phyloP scores from a whole-genome alignment of 805 yeast species.

The Komagataella pseudopastoris region DNA sequence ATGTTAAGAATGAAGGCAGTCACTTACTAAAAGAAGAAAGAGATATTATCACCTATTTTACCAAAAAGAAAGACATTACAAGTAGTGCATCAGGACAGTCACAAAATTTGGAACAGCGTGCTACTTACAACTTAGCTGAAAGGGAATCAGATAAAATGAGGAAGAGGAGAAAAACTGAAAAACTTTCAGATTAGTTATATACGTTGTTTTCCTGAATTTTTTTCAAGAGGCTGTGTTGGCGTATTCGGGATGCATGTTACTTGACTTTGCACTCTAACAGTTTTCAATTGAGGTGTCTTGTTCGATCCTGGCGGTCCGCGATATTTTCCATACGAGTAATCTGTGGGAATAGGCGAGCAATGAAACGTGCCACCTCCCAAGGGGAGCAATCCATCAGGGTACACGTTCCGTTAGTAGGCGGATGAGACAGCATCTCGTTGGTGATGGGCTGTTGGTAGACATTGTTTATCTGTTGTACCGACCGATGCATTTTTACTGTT shows the following conservation, averaged over 20 bases:
- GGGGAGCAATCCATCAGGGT: background rate
- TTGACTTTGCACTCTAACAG: background rate
- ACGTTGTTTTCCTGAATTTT: no score
- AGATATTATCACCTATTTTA: background rate
- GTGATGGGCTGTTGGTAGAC: background rate
- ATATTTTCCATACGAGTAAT: background rate
- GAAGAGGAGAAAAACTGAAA: no score
- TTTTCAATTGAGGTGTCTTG: background rate
- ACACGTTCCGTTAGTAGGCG: background rate
- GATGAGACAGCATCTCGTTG: background rate
- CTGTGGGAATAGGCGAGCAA: background rate
- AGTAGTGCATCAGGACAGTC: background rate
- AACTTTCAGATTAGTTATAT: no score
- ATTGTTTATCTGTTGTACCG: background rate
- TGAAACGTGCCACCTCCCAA: background rate
- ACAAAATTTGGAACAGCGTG: background rate
- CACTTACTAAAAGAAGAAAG: constrained; percentile 18
- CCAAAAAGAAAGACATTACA: background rate
- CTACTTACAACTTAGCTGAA: background rate
- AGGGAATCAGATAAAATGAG: background rate
- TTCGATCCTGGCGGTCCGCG: background rate
- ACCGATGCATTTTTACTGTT: background rate
- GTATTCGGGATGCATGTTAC: background rate
- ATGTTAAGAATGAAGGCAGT: constrained; percentile 32
- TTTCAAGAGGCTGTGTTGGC: background rate